Evolutionary conservation across 2,329 filamentous ascomycete genomes (phyloP), one percentile per base, ranked within the genome.

Genomic region (Fusarium sororula): DNA sequence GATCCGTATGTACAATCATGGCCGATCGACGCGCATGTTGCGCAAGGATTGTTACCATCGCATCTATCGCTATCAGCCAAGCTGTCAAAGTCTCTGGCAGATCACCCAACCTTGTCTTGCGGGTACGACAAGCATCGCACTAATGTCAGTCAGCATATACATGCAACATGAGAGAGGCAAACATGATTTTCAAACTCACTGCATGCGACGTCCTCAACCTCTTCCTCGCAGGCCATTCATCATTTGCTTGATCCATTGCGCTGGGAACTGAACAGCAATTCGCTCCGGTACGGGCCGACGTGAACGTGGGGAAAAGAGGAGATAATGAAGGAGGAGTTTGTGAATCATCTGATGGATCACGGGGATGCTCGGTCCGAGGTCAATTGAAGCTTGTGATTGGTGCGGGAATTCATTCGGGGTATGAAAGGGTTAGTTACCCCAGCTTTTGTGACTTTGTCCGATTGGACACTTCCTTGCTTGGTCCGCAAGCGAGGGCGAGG

Each of bases 51-150:
- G 50, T 83, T 82, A 20, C 86, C 86, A 73, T 87, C 85, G 64
- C 86, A 87, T 80, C 85, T 87, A 63, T 45, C 24, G 38, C 18
- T 14, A 59, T 77, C 30, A 78, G 67, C 37, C 32, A 45, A 37
- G 42, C 37, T 44, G 53, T 32, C 39, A 10, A 22, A 38, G 41
- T 44, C 48, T 32, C 32, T 26, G 44, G 59, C 47, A 64, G n/a
- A 41, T 61, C 48, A 26, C n/a, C 62, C 41, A 67, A 85, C 85
- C 85, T 82, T 63, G 86, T 86, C 79, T 87, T 87, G 62, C 84
- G 81, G 58, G 82, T 80, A 64, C 86, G 81, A 76, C 86, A 87
- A 12, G 82, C 79, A 73, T 87, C 85, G 66, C 85, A 87, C 85
- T 87, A 65, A 28, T 26, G 41, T 32, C 24, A 38, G 47, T 39